phyloP scores from a whole-genome alignment of 2,329 filamentous ascomycete genomes.

The Phaeosphaeriaceae sp. region DNA sequence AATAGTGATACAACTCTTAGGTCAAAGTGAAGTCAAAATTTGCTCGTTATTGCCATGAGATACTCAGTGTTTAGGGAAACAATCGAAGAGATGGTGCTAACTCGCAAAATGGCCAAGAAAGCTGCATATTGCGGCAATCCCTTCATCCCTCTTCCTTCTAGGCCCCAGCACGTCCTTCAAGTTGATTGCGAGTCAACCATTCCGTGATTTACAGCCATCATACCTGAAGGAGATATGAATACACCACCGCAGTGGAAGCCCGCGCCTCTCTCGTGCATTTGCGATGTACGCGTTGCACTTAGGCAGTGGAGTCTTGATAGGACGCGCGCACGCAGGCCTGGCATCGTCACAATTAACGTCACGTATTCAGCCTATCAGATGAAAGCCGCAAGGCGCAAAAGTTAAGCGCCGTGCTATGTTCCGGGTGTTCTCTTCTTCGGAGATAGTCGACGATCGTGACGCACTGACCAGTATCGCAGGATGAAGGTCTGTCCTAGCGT shows the following conservation, averaged over 20 bases:
- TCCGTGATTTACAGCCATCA: background rate
- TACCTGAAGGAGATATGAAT: background rate
- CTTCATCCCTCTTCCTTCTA: background rate
- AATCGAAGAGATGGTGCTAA: background rate
- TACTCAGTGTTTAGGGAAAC: background rate
- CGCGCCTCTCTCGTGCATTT: background rate
- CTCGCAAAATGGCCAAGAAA: background rate
- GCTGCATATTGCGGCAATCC: background rate
- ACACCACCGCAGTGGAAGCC: background rate
- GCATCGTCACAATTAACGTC: background rate
- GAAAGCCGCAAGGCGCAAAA: background rate
- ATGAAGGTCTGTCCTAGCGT: background rate
- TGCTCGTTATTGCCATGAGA: background rate
- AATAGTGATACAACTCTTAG: background rate
- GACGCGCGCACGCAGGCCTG: background rate
- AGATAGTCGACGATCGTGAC: background rate
- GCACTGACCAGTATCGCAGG: background rate
- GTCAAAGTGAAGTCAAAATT: background rate
- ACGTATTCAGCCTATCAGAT: background rate
- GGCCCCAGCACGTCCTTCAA: background rate
- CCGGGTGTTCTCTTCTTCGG: background rate
- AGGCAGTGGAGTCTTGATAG: background rate
- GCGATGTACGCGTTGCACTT: background rate
- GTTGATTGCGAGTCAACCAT: background rate
- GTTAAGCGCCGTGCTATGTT: background rate